Conservation (phyloP, 106 monocot genomes). For the Allium sativum region DNA sequence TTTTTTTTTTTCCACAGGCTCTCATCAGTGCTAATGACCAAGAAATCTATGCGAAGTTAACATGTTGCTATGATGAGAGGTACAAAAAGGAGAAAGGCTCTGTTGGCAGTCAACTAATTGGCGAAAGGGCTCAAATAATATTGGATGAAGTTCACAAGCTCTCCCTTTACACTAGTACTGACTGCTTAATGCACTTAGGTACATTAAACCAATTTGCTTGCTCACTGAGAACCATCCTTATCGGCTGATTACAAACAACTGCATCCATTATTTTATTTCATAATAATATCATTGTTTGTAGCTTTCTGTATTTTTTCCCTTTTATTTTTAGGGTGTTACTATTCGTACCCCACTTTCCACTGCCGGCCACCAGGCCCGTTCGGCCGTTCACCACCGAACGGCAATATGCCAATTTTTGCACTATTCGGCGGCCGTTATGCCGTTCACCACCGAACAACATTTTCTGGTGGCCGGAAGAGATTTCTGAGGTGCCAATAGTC, state of each 20-base stretch:
- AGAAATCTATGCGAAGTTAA: constrained; percentile 80
- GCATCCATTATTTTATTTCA: too few species aligned
- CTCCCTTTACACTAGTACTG: constrained; percentile 43
- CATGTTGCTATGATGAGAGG: constrained; percentile 57
- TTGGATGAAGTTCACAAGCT: constrained; percentile 65
- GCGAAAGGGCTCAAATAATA: constrained; percentile 93
- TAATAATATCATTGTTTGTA: too few species aligned
- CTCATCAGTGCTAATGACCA: constrained; percentile 73
- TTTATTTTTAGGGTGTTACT: constrained; percentile 9
- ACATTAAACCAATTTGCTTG: not conserved
- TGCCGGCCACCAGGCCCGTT: too few species aligned
- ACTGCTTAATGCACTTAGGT: constrained; percentile 90
- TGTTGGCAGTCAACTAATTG: constrained; percentile 75
- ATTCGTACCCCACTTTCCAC: too few species aligned
- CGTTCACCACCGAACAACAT: too few species aligned
- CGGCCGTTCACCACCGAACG: not conserved
- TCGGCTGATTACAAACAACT: too few species aligned
- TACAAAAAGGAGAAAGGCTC: constrained; percentile 55
- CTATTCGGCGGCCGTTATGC: too few species aligned
- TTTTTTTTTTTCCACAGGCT: constrained; percentile 38
- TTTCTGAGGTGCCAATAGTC: too few species aligned
- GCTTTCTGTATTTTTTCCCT: not conserved
- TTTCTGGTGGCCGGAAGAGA: too few species aligned
- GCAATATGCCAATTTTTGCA: not conserved
- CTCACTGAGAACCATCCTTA: not conserved